Conservation (phyloP, 2,329 filamentous ascomycete genomes). For the Exophiala alcalophila region DNA sequence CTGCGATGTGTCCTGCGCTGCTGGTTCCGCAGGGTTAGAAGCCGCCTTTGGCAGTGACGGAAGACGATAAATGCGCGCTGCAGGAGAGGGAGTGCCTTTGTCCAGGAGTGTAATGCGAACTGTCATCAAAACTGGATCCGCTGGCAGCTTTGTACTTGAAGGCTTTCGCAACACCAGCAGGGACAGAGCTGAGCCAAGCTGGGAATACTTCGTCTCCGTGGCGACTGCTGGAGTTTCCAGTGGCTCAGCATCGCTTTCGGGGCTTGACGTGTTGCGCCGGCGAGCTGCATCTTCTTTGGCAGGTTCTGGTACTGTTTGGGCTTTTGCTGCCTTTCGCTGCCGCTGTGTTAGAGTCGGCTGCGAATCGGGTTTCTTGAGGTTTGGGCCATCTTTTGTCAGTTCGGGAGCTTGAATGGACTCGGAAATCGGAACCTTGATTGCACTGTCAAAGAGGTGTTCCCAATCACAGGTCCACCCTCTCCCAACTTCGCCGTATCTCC, state of each 20-base stretch:
- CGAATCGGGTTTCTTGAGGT: too few species aligned
- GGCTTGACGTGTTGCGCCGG: slow-evolving; percentile 22
- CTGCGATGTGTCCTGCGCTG: not conserved
- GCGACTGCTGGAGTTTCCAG: slow-evolving; percentile 6
- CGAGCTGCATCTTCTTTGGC: slow-evolving; percentile 10
- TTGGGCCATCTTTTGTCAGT: too few species aligned
- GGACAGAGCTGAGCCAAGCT: slow-evolving; percentile 42
- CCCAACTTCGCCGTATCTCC: slow-evolving; percentile 77
- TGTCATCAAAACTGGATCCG: slow-evolving; percentile 49
- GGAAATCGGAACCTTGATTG: too few species aligned
- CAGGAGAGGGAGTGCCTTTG: slow-evolving; percentile 67
- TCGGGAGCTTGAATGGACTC: too few species aligned
- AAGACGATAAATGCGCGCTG: slow-evolving; percentile 82
- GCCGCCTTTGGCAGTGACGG: slow-evolving; percentile 45
- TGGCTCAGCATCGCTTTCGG: slow-evolving; percentile 20
- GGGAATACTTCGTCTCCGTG: slow-evolving; percentile 37
- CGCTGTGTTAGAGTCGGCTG: slow-evolving; percentile 20
- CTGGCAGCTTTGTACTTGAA: slow-evolving; percentile 24
- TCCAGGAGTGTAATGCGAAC: slow-evolving; percentile 65
- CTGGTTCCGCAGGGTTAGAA: not conserved
- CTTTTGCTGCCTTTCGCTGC: slow-evolving; percentile 27
- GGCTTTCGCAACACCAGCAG: slow-evolving; percentile 35
- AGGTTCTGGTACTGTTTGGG: slow-evolving; percentile 12
- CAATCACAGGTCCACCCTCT: slow-evolving; percentile 81
- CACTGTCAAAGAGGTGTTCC: slow-evolving; percentile 62